Evolutionary conservation across 2,329 filamentous ascomycete species (phyloP).

Genomic region (Knufia fluminis): DNA sequence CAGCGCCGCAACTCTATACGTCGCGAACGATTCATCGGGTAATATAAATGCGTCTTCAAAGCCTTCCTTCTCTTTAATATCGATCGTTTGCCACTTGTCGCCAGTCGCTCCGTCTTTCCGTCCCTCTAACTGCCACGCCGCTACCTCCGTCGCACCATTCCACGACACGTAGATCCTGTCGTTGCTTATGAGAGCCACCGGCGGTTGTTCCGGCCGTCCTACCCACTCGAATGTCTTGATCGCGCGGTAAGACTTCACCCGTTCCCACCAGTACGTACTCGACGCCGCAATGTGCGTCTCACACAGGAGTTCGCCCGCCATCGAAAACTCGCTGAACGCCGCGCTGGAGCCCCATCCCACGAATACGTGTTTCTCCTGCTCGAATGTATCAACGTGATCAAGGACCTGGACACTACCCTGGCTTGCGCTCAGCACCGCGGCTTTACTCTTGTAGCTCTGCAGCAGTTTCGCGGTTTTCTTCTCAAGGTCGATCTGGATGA

Average conservation of each 20-base stretch:
- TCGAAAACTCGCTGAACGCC: slow-evolving; percentile 40
- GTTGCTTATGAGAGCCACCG: slow-evolving; percentile 21
- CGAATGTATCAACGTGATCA: not conserved
- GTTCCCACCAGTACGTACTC: slow-evolving; percentile 27
- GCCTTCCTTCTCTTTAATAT: slow-evolving; percentile 14
- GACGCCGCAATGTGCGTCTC: slow-evolving; percentile 40
- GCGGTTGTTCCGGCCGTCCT: slow-evolving; percentile 34
- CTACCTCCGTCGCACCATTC: slow-evolving; percentile 39
- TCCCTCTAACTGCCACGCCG: slow-evolving; percentile 16
- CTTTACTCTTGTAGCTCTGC: slow-evolving; percentile 32
- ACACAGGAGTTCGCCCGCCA: slow-evolving; percentile 37
- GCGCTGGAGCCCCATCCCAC: slow-evolving; percentile 44
- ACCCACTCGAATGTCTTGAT: slow-evolving; percentile 44
- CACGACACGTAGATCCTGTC: slow-evolving; percentile 34
- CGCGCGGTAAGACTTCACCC: slow-evolving; percentile 46
- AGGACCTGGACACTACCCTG: slow-evolving; percentile 38
- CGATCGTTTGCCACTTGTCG: slow-evolving; percentile 11
- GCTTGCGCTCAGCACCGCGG: slow-evolving; percentile 30
- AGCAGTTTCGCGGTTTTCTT: slow-evolving; percentile 37
- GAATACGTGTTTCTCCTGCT: slow-evolving; percentile 33
- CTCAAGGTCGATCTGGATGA: slow-evolving; percentile 32
- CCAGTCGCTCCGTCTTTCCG: slow-evolving; percentile 7
- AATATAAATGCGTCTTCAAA: slow-evolving; percentile 17
- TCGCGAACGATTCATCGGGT: slow-evolving; percentile 8
- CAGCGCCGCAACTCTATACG: slow-evolving; percentile 16